Percentiles rank a stretch among this genome's conserved stretches.
These are phyloP conservation scores for Peronospora farinosa DNA, from an alignment of 352 stramenopile genomes.

Conservation along the genomic window DNA sequence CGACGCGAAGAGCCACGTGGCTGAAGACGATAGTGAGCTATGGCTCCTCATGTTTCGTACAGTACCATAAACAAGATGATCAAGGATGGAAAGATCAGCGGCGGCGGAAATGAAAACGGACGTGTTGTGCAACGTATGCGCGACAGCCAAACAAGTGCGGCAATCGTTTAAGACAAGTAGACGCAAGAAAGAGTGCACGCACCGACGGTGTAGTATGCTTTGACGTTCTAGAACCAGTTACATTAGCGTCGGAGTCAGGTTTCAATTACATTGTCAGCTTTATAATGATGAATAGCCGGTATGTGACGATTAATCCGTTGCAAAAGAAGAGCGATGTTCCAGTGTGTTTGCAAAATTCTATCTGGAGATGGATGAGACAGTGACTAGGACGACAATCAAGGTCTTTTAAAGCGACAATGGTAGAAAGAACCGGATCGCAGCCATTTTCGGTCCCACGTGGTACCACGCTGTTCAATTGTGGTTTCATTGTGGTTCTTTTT, in stretches of 20 bases:
- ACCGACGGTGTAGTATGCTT: not conserved
- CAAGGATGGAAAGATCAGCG: not conserved
- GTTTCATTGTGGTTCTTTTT: too few relatives aligned
- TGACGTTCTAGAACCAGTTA: not conserved
- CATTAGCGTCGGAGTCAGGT: not conserved
- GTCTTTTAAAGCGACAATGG: not conserved
- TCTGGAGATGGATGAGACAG: not conserved
- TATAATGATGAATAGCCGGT: conserved; percentile 1
- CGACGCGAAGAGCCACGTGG: not conserved
- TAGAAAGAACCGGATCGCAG: too few relatives aligned
- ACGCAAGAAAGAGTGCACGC: not conserved
- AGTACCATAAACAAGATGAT: not conserved
- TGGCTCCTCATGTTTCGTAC: not conserved
- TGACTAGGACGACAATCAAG: not conserved
- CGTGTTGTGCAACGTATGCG: not conserved
- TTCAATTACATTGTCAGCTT: not conserved
- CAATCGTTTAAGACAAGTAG: not conserved
- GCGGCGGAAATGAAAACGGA: not conserved
- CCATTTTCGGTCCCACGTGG: too few relatives aligned
- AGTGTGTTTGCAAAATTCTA: not conserved
- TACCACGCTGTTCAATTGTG: too few relatives aligned
- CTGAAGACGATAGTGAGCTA: not conserved
- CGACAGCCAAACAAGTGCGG: not conserved
- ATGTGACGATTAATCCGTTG: not conserved
- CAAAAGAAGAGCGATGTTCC: not conserved